Base-by-base conservation (phyloP, 176 grass and related monocot species). In the Elaeis guineensis region DNA sequence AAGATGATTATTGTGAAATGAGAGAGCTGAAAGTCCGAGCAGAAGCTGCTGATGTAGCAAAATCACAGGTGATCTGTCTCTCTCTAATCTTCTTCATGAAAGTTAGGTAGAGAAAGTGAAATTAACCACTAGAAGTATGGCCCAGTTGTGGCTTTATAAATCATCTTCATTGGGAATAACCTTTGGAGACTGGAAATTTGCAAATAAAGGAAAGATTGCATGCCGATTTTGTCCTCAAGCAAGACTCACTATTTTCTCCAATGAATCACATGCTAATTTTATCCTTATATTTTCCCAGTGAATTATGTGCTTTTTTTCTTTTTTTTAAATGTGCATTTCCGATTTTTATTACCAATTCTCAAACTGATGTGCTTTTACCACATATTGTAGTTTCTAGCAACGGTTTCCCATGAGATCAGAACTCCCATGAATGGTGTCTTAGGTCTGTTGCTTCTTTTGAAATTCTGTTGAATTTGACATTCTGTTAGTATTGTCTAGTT, bases 391-490 rank as follows among this genome's bases (percentile, higher is more conserved):
- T 91, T 91, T 86, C 79, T 91, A 44, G 88, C 88, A 61, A 91
- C 83, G 59, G 83, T 91, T 83, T 91, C 88, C 50, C 83, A 91
- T 64, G 88, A 91, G 76, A 91, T 91, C 55, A 74, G 88, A 74
- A 91, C 88, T 71, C 88, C 79, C 68, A 91, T 91, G 88, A 83
- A 91, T 72, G 83, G 88, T 57, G 88, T 91, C 70, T 70, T 91
- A 86, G 88, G 88, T 91, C 60, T 74, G 76, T 80, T 5, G 23
- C 17, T 30, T 50, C 24, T 67, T 66, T 30, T 20, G 44, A 51
- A 25, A 17, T 59, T 51, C 74, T 4, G 51, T 65, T 52, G 63
- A 56, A 35, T 54, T 64, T 14, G 55, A 17, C 17, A 30, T 21
- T 49, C 63, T 19, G 16, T 49, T 17, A 72, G 19, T 19, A 39